These are phyloP conservation scores for Cryptococcus sp. DNA, from an alignment of 1,284 basidiomycete species.

Conservation along the genomic window DNA sequence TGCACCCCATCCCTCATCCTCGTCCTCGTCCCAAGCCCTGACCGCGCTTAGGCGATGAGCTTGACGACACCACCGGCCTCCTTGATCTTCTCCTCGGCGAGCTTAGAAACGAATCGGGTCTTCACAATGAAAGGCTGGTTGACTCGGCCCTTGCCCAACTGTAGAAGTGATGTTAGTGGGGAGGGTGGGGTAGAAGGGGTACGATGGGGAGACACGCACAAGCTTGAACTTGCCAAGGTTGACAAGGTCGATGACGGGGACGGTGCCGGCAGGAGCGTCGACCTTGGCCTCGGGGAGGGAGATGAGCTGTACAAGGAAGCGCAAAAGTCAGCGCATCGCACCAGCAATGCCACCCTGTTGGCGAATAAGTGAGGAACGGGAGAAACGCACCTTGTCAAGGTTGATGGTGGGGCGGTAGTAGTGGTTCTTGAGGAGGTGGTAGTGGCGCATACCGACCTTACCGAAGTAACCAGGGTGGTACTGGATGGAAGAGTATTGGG, in stretches of 20 bases:
- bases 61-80: slow-evolving; percentile 90
- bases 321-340: slow-evolving; percentile 51
- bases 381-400: slow-evolving; percentile 73
- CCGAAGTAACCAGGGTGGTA: slow-evolving; percentile 81
- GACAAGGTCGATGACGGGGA: slow-evolving; percentile 87
- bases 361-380: slow-evolving; percentile 56
- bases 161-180: neutral
- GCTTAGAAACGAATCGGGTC: slow-evolving; percentile 84
- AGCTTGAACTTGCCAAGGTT: slow-evolving; percentile 87
- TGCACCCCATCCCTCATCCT: slow-evolving; percentile 1
- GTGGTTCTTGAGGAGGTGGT: slow-evolving; percentile 89
- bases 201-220: slow-evolving; percentile 25
- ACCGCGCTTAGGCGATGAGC: slow-evolving; percentile 68
- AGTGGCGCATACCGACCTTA: slow-evolving; percentile 94
- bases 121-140: slow-evolving; percentile 83
- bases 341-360: slow-evolving; percentile 59
- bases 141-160: slow-evolving; percentile 51
- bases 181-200: neutral
- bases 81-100: slow-evolving; percentile 76
- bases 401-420: slow-evolving; percentile 94
- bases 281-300: slow-evolving; percentile 51
- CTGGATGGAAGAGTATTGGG: slow-evolving; percentile 27
- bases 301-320: slow-evolving; percentile 37
- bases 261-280: slow-evolving; percentile 55
- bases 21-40: neutral